Evolutionary conservation across 2,329 filamentous ascomycete genomes (phyloP), one percentile per base, ranked within the genome.

Genomic region (Fusarium sp.): DNA sequence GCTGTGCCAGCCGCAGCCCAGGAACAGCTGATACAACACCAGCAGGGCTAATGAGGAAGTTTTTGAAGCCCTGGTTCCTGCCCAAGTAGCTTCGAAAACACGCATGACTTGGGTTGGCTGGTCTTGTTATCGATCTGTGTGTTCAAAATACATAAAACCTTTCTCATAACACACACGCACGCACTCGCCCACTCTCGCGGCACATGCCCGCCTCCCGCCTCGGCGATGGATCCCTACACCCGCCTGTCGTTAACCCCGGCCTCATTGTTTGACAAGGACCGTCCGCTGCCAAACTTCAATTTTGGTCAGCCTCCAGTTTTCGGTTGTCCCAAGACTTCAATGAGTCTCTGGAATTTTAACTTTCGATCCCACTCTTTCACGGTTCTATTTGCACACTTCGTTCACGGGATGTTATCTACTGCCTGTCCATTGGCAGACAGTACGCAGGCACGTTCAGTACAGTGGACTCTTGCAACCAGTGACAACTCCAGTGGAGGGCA

Each of bases 141-240:
- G 55, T 44, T 54, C 38, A 22, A 52, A 11, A 24, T 43, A 43
- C 6, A 17, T 44, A n/a, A 22, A 26, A 50, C 14, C 21, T 28
- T 53, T 13, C 45, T 43, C 14, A 39, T 43, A 40, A 53, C 38
- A 42, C 50, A 44, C 22, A 31, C 43, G 45, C 42, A 44, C 44
- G 36, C 52, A 65, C 43, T 45, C 39, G 61, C 33, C 33, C 59
- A 46, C 59, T 52, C 38, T 54, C 39, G 51, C 54, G 52, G 57
- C 60, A 60, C 47, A 55, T 60, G 60, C 44, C 55, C 58, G 45
- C 49, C 40, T 59, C 50, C 57, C 67, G 49, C 68, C 28, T 61
- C 68, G 40, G 53, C 17, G 56, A 62, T 62, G 61, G 62, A 71
- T 63, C 50, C 67, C 66, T 62, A 60, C 57, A 67, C 55, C 60